Evolutionary conservation across 2,329 filamentous ascomycete genomes (phyloP).

Genomic region (Talaromyces sp.): DNA sequence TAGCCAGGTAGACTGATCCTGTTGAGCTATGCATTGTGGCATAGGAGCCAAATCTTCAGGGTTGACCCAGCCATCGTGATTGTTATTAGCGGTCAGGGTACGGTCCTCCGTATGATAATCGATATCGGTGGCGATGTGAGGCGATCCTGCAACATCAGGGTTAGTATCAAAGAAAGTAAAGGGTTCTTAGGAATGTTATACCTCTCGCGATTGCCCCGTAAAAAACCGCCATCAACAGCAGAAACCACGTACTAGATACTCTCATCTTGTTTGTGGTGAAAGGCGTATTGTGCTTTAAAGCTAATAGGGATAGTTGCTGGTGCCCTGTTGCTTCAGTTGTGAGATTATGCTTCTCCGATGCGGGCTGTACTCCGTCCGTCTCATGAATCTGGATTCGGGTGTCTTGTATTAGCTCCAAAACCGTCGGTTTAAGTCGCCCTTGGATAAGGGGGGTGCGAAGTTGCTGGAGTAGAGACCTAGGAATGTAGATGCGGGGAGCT

Average conservation of each 20-base stretch:
- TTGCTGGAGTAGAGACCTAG: too few relatives aligned
- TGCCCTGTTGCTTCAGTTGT: too few relatives aligned
- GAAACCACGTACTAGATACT: not conserved
- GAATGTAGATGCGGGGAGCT: too few relatives aligned
- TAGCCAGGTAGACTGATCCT: not conserved
- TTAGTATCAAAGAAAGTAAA: not conserved
- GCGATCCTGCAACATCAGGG: not conserved
- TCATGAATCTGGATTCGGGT: too few relatives aligned
- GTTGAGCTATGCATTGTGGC: constrained; percentile 2
- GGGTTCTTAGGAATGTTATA: not conserved
- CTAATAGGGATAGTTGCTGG: too few relatives aligned
- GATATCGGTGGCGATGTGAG: not conserved
- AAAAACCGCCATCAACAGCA: not conserved
- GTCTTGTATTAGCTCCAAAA: too few relatives aligned
- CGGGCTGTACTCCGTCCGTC: too few relatives aligned
- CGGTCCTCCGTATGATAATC: not conserved
- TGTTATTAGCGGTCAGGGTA: not conserved
- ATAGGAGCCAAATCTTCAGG: not conserved
- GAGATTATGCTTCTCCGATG: too few relatives aligned
- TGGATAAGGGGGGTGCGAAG: too few relatives aligned
- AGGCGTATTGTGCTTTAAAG: too few relatives aligned
- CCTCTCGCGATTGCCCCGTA: not conserved
- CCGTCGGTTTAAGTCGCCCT: too few relatives aligned
- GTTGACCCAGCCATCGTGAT: not conserved
- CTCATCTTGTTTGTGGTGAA: not conserved